A percentile compares a stretch with the other conserved stretches of the same genome.
Conservation (phyloP, 2,329 filamentous ascomycete species). For the Colletotrichum sp. region DNA sequence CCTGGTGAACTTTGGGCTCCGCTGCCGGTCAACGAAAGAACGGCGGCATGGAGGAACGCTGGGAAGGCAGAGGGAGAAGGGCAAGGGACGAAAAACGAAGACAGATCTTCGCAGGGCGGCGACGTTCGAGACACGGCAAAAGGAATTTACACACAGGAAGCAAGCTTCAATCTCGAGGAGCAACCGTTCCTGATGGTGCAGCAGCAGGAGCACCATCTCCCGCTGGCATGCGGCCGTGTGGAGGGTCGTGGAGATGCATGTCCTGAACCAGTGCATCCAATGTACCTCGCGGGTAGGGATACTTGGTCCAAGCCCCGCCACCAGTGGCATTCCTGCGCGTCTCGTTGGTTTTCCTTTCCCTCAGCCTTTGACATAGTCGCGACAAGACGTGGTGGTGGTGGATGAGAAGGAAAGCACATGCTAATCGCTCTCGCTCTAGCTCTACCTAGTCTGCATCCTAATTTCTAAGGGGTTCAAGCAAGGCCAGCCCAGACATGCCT, state of each 20-base stretch:
- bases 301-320: conserved; percentile 13
- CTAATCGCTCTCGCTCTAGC: not conserved
- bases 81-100: not conserved
- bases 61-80: not conserved
- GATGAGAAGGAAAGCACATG: conserved; percentile 6
- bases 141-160: not conserved
- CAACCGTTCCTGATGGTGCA: not conserved
- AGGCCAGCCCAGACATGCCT: not conserved
- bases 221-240: not conserved
- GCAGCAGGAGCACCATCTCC: not conserved
- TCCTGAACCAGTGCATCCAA: not conserved
- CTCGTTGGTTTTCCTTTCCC: not conserved
- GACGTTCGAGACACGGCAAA: not conserved
- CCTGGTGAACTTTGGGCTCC: not conserved
- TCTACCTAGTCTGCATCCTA: not conserved
- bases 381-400: not conserved
- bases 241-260: not conserved
- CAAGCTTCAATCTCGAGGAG: not conserved
- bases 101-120: not conserved
- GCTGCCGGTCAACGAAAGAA: not conserved
- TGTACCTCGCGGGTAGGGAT: conserved; percentile 12
- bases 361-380: not conserved
- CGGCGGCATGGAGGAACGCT: not conserved
- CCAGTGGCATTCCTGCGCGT: conserved; percentile 15
- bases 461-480: conserved; percentile 16